Evolutionary conservation across 176 grass and related monocot genomes (phyloP).

Genomic region (Raddia guianensis): DNA sequence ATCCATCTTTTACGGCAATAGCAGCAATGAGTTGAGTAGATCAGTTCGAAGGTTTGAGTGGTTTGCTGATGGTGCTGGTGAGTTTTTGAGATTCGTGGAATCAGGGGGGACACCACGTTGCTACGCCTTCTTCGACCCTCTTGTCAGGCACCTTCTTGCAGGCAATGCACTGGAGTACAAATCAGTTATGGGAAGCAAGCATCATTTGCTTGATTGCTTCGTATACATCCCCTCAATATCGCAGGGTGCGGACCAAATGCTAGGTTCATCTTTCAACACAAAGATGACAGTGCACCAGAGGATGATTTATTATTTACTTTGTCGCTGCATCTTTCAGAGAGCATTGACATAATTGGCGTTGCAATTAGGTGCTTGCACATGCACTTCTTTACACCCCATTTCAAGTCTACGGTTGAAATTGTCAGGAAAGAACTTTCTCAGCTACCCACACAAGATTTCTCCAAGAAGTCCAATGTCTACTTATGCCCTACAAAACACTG

Average conservation of each 20-base stretch:
- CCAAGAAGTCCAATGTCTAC: neutral
- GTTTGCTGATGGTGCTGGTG: neutral
- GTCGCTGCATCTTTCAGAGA: conserved; percentile 26
- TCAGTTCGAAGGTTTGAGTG: conserved; percentile 10
- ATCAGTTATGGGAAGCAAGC: no score
- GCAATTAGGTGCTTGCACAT: neutral
- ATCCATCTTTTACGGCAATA: neutral
- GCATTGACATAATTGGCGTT: neutral
- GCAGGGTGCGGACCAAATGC: neutral
- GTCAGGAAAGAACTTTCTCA: neutral
- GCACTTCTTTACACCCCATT: neutral
- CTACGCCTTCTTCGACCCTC: conserved; percentile 11
- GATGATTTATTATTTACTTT: neutral
- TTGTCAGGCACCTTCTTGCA: conserved; percentile 14
- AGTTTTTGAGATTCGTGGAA: conserved; percentile 17
- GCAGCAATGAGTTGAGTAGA: no score
- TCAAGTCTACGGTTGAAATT: neutral
- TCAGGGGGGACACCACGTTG: neutral
- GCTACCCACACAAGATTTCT: neutral
- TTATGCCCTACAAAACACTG: neutral
- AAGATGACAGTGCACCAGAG: neutral
- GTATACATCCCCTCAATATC: neutral
- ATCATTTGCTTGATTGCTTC: neutral
- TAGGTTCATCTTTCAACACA: neutral
- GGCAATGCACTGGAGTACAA: conserved; percentile 1